A percentile compares a stretch with the other conserved stretches of the same genome.
These are phyloP conservation scores for Phytophthora citrophthora DNA, from an alignment of 352 stramenopile species.

Conservation along the genomic window DNA sequence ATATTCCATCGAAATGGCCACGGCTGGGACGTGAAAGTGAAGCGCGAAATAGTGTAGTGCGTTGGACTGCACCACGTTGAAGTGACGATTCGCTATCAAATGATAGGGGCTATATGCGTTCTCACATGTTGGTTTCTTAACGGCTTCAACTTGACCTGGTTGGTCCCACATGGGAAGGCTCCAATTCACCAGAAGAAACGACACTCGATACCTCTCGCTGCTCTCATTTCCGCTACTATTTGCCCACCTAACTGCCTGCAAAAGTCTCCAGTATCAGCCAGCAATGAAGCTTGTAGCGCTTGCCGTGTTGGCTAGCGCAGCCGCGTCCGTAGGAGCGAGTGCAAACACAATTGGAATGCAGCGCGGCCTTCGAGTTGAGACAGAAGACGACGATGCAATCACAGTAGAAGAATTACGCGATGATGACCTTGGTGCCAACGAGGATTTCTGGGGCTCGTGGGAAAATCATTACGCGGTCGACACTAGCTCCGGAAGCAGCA, in stretches of 20 bases:
- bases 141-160: slow-evolving; percentile 29
- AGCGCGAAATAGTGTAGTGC: not conserved
- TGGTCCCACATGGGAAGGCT: slow-evolving; percentile 17
- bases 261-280: not conserved
- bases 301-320: not conserved
- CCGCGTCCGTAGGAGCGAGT: slow-evolving; percentile 4
- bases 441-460: slow-evolving; percentile 25
- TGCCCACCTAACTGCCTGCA: slow-evolving; percentile 18
- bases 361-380: slow-evolving; percentile 17
- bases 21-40: not conserved
- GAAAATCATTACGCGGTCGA: slow-evolving; percentile 10
- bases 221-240: slow-evolving; percentile 23
- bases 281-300: slow-evolving; percentile 19
- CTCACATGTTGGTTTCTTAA: slow-evolving; percentile 29
- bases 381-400: slow-evolving; percentile 1
- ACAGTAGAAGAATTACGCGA: slow-evolving; percentile 10
- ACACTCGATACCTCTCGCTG: slow-evolving; percentile 21
- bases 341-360: slow-evolving; percentile 1
- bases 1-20: slow-evolving; percentile 23
- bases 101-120: slow-evolving; percentile 14
- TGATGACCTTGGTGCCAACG: slow-evolving; percentile 23
- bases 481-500: slow-evolving; percentile 2
- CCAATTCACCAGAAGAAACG: slow-evolving; percentile 22
- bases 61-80: not conserved
- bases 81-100: slow-evolving; percentile 29